phyloP scores from a whole-genome alignment of 352 stramenopile genomes.

The Thraustochytrium striatum region DNA sequence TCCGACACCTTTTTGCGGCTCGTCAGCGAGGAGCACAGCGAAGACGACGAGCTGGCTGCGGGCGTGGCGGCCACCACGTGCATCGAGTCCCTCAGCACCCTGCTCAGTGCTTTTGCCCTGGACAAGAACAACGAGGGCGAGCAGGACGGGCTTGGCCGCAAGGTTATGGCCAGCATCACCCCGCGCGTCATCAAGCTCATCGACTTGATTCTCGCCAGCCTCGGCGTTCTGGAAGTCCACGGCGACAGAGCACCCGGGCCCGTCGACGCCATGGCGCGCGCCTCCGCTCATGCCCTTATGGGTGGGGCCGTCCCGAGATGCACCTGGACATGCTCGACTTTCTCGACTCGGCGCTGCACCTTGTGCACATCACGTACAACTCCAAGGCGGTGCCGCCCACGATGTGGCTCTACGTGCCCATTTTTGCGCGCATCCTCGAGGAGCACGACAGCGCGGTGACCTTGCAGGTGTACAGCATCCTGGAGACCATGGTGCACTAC shows the following conservation, averaged over 20 bases:
- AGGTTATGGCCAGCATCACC: conserved; percentile 30
- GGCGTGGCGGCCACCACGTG: background rate
- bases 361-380: conserved; percentile 24
- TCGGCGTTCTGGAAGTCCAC: background rate
- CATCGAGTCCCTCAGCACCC: conserved; percentile 20
- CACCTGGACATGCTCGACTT: conserved; percentile 36
- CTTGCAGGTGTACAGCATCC: conserved; percentile 11
- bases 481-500: conserved; percentile 37
- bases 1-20: conserved; percentile 9
- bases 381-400: background rate
- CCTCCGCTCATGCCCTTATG: background rate
- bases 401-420: conserved; percentile 15
- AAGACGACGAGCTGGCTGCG: conserved; percentile 5
- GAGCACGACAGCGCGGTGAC: background rate
- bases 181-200: background rate
- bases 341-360: conserved; percentile 5
- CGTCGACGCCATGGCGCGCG: background rate
- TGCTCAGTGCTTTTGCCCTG: conserved; percentile 14
- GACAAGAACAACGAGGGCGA: conserved; percentile 11
- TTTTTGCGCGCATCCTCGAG: background rate
- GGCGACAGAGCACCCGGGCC: background rate
- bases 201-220: conserved; percentile 13
- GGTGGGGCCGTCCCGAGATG: background rate
- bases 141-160: background rate
- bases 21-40: conserved; percentile 1